These are phyloP conservation scores for Calendula officinalis DNA, from an alignment of 129 eudicot species.

Conservation along the genomic window DNA sequence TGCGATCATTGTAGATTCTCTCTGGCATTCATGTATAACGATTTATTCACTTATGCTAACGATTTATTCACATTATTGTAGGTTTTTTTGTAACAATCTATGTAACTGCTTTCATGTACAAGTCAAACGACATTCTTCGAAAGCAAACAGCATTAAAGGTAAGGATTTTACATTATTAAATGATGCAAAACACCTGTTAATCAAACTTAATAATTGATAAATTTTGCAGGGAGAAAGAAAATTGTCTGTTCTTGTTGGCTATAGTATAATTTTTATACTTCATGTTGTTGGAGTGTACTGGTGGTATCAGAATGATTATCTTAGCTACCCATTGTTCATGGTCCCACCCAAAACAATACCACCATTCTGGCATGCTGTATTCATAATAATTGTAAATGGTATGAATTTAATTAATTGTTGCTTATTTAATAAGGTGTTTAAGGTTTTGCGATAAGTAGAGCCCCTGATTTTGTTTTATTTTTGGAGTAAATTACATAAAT, in stretches of 20 bases:
- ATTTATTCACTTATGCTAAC: constrained; percentile 18
- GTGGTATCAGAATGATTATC: constrained; percentile 71
- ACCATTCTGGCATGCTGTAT: constrained; percentile 84
- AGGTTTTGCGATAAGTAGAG: constrained; percentile 1
- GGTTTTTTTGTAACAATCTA: constrained; percentile 77
- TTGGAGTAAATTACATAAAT: too few relatives aligned
- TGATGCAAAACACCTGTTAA: constrained; percentile 10
- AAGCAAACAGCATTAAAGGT: constrained; percentile 79
- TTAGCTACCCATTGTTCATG: constrained; percentile 63
- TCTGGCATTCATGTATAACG: neutral
- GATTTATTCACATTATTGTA: constrained; percentile 28
- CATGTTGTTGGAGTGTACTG: constrained; percentile 71
- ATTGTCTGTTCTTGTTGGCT: constrained; percentile 58
- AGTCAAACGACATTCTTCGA: constrained; percentile 79
- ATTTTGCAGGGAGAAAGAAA: constrained; percentile 72
- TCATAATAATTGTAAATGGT: constrained; percentile 75
- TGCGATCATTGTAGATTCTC: too few relatives aligned
- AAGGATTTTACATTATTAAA: neutral
- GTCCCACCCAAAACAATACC: constrained; percentile 81
- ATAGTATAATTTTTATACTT: constrained; percentile 48
- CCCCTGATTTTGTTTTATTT: too few relatives aligned
- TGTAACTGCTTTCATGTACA: constrained; percentile 69
- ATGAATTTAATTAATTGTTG: constrained; percentile 25
- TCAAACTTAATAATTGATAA: constrained; percentile 2
- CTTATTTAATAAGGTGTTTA: neutral